Conservation (phyloP, 306 rosid species). For the Vicia villosa region DNA sequence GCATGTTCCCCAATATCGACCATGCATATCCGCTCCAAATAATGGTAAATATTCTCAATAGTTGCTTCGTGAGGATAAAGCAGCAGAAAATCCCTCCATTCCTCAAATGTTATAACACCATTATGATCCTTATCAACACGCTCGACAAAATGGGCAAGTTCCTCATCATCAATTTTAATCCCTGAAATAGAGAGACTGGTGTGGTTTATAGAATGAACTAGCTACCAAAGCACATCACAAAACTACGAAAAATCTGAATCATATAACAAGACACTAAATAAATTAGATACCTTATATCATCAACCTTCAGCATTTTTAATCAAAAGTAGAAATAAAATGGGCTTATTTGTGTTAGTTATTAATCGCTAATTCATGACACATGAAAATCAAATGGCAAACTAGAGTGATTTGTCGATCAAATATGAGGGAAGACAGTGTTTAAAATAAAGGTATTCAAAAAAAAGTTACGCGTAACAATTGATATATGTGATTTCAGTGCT, state of each 20-base stretch:
- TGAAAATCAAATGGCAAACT: constrained; percentile 19
- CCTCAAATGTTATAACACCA: constrained; percentile 94
- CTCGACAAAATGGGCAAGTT: constrained; percentile 94
- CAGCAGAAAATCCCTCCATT: constrained; percentile 96
- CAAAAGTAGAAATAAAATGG: constrained; percentile 23
- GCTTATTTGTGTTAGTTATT: constrained; percentile 7
- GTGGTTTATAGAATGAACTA: constrained; percentile 62
- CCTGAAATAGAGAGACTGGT: constrained; percentile 69
- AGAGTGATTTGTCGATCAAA: constrained; percentile 26
- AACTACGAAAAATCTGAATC: constrained; percentile 29
- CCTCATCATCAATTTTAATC: constrained; percentile 91
- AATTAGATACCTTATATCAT: constrained; percentile 22
- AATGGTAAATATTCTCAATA: constrained; percentile 93
- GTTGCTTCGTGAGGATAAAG: constrained; percentile 97
- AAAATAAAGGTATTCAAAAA: neutral
- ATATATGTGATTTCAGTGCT: neutral
- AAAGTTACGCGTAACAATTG: constrained; percentile 18
- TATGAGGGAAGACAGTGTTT: neutral
- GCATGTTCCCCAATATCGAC: constrained; percentile 95
- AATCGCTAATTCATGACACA: constrained; percentile 9
- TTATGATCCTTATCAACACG: constrained; percentile 93
- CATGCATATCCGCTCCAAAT: constrained; percentile 89
- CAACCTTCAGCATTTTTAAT: constrained; percentile 28
- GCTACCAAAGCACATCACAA: constrained; percentile 18
- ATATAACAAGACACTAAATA: neutral